phyloP scores from a whole-genome alignment of 164 flowering plant species.

The Liquidambar formosana region DNA sequence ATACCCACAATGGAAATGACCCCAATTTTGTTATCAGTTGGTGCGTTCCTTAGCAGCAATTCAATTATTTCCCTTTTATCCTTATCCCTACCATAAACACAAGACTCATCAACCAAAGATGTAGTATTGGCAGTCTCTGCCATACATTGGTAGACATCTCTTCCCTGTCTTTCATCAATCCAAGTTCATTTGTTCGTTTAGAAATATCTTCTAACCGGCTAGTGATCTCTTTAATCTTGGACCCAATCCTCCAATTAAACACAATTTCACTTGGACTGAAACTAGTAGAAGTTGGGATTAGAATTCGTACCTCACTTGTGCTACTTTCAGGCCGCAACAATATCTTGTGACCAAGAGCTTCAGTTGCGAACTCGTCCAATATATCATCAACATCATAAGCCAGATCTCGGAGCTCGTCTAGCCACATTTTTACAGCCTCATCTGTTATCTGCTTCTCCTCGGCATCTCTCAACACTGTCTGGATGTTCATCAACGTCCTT shows the following conservation, averaged over 20 bases:
- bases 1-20: slow-evolving; percentile 21
- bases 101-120: neutral
- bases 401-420: slow-evolving; percentile 1
- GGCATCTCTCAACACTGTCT: too few relatives aligned
- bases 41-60: too few relatives aligned
- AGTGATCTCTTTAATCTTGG: slow-evolving; percentile 11
- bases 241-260: too few relatives aligned
- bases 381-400: slow-evolving; percentile 18
- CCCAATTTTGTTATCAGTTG: too few relatives aligned
- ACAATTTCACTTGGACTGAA: too few relatives aligned
- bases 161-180: slow-evolving; percentile 3
- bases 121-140: neutral
- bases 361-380: slow-evolving; percentile 22
- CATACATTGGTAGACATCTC: neutral
- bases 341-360: too few relatives aligned
- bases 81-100: slow-evolving; percentile 18
- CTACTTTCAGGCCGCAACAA: too few relatives aligned
- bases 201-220: slow-evolving; percentile 2
- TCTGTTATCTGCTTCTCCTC: too few relatives aligned
- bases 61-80: slow-evolving; percentile 13
- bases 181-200: neutral
- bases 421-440: slow-evolving; percentile 15
- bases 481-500: neutral
- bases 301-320: too few relatives aligned
- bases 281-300: too few relatives aligned